Evolutionary conservation across 805 yeast species (phyloP).

Genomic region (Wickerhamomyces strasburgensis): DNA sequence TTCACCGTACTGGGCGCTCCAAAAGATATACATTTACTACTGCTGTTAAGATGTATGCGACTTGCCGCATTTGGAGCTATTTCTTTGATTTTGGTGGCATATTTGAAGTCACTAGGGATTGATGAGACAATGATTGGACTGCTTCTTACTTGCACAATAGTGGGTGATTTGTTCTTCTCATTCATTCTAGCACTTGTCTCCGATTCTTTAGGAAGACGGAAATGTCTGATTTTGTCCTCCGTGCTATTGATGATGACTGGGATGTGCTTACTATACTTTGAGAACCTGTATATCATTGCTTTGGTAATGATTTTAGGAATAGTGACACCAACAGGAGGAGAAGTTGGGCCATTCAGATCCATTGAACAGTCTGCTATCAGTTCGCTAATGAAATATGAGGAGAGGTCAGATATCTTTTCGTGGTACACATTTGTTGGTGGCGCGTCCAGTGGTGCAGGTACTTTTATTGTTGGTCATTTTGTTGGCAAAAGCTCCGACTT

Average conservation of each 20-base stretch:
- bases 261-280: conserved; percentile 30
- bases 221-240: conserved; percentile 36
- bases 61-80: conserved; percentile 34
- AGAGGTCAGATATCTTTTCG: conserved; percentile 50
- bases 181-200: conserved; percentile 41
- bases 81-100: conserved; percentile 38
- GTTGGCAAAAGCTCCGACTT: conserved; percentile 15
- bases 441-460: conserved; percentile 43
- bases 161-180: conserved; percentile 49
- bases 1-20: conserved; percentile 22
- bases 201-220: conserved; percentile 43
- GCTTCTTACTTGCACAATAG: conserved; percentile 42
- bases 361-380: conserved; percentile 52
- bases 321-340: conserved; percentile 55
- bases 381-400: conserved; percentile 35
- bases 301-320: conserved; percentile 42
- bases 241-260: conserved; percentile 41
- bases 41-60: conserved; percentile 28
- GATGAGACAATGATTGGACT: conserved; percentile 41
- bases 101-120: conserved; percentile 37
- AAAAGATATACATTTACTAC: conserved; percentile 27
- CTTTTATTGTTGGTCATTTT: conserved; percentile 34
- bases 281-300: conserved; percentile 32
- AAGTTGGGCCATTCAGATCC: conserved; percentile 54
- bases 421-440: conserved; percentile 52